Conservation (phyloP, 225 moss, liverwort and hornwort genomes). For the Sphagnum contortum region DNA sequence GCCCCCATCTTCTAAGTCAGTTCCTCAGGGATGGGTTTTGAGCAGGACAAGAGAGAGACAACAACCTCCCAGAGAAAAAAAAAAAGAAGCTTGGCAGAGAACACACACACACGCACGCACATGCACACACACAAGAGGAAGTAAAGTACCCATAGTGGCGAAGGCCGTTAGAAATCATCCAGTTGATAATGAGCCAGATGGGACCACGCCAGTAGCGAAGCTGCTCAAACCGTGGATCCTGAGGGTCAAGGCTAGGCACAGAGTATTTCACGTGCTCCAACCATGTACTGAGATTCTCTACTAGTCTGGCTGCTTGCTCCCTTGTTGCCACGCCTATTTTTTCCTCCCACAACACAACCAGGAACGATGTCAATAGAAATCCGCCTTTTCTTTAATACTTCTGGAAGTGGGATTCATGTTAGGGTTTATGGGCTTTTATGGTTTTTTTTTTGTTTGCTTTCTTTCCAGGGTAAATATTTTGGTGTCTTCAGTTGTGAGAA, state of each 20-base stretch:
- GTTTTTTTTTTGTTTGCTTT: too few relatives aligned
- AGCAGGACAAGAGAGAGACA: background rate
- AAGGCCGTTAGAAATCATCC: conserved; percentile 43
- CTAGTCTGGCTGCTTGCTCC: conserved; percentile 28
- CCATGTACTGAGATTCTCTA: conserved; percentile 19
- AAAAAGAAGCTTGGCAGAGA: too few relatives aligned
- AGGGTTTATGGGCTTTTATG: too few relatives aligned
- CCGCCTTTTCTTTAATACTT: too few relatives aligned
- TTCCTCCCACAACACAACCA: background rate
- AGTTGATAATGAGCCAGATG: conserved; percentile 36
- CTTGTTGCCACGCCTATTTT: conserved; percentile 22
- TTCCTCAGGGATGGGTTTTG: too few relatives aligned
- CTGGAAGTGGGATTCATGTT: too few relatives aligned
- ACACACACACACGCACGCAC: too few relatives aligned
- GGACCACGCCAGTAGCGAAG: conserved; percentile 35
- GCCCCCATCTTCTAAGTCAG: too few relatives aligned
- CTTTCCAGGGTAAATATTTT: too few relatives aligned
- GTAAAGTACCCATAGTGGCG: conserved; percentile 26
- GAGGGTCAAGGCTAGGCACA: conserved; percentile 30
- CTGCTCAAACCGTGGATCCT: conserved; percentile 30
- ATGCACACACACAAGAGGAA: too few relatives aligned
- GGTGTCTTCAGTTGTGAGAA: background rate
- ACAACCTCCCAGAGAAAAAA: background rate
- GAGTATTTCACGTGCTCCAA: conserved; percentile 20
- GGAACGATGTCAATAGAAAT: background rate